Evolutionary conservation across 2,329 filamentous ascomycete genomes (phyloP).

Genomic region (Phaeosphaeriaceae sp.): DNA sequence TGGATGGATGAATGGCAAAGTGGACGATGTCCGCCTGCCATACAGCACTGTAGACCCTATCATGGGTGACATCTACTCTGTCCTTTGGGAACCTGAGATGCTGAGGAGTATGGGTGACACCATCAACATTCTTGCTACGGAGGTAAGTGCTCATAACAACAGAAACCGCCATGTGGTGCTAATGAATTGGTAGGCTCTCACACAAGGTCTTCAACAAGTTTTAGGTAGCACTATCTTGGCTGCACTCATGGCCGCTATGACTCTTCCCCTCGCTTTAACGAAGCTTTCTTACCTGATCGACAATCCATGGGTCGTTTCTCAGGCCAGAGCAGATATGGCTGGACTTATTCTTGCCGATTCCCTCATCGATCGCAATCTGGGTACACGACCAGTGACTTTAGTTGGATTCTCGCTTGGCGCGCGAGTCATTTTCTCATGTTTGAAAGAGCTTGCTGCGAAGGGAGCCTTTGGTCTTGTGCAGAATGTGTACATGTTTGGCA

Average conservation of each 20-base stretch:
- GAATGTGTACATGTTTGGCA: conserved; percentile 94
- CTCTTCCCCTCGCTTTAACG: conserved; percentile 88
- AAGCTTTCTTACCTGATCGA: conserved; percentile 97
- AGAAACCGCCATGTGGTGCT: conserved; percentile 33
- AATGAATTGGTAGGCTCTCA: conserved; percentile 73
- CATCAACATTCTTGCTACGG: conserved; percentile 96
- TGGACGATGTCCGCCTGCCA: conserved; percentile 93
- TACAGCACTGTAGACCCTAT: conserved; percentile 96
- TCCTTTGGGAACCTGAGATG: conserved; percentile 98
- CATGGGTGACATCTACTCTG: conserved; percentile 98
- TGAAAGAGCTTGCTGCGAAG: conserved; percentile 83
- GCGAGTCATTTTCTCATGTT: conserved; percentile 88
- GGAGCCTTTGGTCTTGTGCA: conserved; percentile 88
- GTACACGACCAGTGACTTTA: conserved; percentile 87
- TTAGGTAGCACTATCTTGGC: conserved; percentile 88
- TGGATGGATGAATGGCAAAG: conserved; percentile 98
- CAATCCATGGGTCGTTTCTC: conserved; percentile 97
- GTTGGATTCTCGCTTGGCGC: conserved; percentile 94
- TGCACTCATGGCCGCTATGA: conserved; percentile 88
- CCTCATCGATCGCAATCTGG: conserved; percentile 87
- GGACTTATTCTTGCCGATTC: conserved; percentile 95
- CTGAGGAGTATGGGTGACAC: conserved; percentile 96
- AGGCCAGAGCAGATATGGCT: conserved; percentile 85
- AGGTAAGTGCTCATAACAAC: conserved; percentile 63
- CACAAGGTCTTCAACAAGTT: conserved; percentile 94